Base-by-base conservation (phyloP, 2,329 filamentous ascomycete genomes). In the Epichloe sylvatica region DNA sequence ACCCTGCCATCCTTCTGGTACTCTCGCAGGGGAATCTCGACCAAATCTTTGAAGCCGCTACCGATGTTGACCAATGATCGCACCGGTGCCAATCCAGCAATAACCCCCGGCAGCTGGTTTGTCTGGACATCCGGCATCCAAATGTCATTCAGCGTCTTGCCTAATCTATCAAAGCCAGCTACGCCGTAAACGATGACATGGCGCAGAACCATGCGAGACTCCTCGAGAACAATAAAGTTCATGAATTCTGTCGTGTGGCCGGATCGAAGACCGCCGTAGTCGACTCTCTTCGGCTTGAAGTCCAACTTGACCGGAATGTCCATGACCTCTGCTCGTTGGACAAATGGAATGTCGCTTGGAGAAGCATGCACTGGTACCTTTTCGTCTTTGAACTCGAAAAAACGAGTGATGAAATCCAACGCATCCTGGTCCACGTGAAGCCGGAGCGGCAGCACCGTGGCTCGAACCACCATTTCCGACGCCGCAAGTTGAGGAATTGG, bases 221-320 rank as follows among this genome's bases (percentile, higher is more conserved):
- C 83, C 57, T 98, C 92, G 1, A 98, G 77, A 13, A 91, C 86
- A 55, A 98, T 77, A 63, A 98, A 96, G 65, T 98, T 98, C 90
- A 97, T 97, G 60, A 98, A 94, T 64, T 98, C 92, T 0, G 88
- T 94, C 0, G 92, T 97, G 56, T 87, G 88, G 2, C 92, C 92
- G 1, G 92, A 96, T 25, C 90, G 82, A 3, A 98, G 76, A 3
- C 90, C 90, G 0, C 83, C 86, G 58, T 98, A 98, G 64, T 98
- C 91, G 17, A 98, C 87, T n/a, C 88, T 81, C 67, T 98, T 97
- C 8, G 92, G 92, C 64, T 98, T 98, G 70, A 98, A 98, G 66
- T 98, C 92, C 3, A 81, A 79, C 60, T 85, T 89, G 50, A 98
- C 76, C 2, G 82, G 82, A 23, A 98, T 78, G 4, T 86, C 80